Base-by-base conservation (phyloP, 352 stramenopile species). In the Globisporangium parvum region DNA sequence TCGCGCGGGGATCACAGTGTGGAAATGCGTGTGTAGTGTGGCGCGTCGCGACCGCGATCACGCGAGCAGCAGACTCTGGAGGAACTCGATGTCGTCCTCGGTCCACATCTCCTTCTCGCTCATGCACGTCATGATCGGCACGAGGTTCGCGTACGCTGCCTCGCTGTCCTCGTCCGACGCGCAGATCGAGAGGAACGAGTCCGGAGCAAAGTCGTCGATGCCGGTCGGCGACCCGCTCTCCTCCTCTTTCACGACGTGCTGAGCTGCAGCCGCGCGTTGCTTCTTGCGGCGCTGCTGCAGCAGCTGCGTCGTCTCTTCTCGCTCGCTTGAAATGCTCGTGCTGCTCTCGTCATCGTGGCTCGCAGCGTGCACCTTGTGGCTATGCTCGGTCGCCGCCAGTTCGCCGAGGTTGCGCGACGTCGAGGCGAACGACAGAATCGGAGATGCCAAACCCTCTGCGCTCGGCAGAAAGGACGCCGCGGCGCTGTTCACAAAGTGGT, bases 1-100 rank as follows among this genome's bases (percentile, higher is more conserved):
- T 50, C 1, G 21, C 14, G 14, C 23, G 45, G 20, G 14, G 6
- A 37, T 26, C 47, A 9, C 11, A 37, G 17, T 40, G 21, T 28
- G 10, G 21, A 35, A 20, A 33, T 33, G 15, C 18, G 14, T 10
- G 21, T 23, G 10, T 33, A 26, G 14, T 17, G 20, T 24, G 2
- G 8, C 6, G 26, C 20, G 12, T 48, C n/a, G 44, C 31, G n/a
- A 14, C 8, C 6, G 23, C 28, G 26, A 14, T 65, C 76, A 91
- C 6, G 73, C 66, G 23, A 93, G 68, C 40, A 91, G 57, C 63
- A 93, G 65, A 28, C 64, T 85, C 62, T 89, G 80, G 47, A 93
- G 63, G 52, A 93, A 87, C 47, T 88, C 69, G 54, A 93, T 89
- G 57, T 93, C 82, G 44, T 88, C 80, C 56, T 91, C 82, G 45